These are phyloP conservation scores for Eutrema heterophyllum DNA, from an alignment of 345 rosid species.

Conservation along the genomic window DNA sequence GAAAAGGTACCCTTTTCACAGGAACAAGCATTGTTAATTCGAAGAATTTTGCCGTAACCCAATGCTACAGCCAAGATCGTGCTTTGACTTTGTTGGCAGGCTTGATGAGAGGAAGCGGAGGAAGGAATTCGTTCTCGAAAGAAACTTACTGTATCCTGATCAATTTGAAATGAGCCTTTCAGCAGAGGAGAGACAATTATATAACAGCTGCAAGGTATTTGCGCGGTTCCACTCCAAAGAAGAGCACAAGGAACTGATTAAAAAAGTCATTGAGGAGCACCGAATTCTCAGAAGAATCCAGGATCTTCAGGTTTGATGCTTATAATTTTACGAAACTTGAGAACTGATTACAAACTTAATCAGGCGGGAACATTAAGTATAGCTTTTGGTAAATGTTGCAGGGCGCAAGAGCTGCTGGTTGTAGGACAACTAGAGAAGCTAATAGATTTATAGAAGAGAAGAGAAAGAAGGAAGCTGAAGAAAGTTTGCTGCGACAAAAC, in stretches of 20 bases:
- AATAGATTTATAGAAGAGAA: slow-evolving; percentile 58
- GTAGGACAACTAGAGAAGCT: slow-evolving; percentile 56
- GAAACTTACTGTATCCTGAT: slow-evolving; percentile 72
- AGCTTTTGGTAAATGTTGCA: slow-evolving; percentile 29
- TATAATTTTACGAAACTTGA: not conserved
- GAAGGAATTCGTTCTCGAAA: slow-evolving; percentile 80
- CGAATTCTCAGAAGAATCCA: slow-evolving; percentile 66
- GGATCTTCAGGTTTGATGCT: slow-evolving; percentile 73
- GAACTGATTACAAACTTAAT: slow-evolving; percentile 5
- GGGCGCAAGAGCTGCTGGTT: slow-evolving; percentile 90
- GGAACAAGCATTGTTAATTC: not conserved
- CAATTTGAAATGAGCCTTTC: slow-evolving; percentile 68
- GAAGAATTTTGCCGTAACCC: not conserved
- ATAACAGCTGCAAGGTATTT: slow-evolving; percentile 67
- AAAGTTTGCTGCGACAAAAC: slow-evolving; percentile 42
- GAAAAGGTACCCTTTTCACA: slow-evolving; percentile 49
- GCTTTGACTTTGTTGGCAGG: slow-evolving; percentile 42
- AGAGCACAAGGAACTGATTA: slow-evolving; percentile 69
- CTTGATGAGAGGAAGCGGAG: slow-evolving; percentile 97
- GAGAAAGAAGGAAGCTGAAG: slow-evolving; percentile 69
- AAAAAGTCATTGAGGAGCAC: slow-evolving; percentile 66
- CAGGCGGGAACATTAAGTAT: not conserved
- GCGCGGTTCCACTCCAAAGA: slow-evolving; percentile 83
- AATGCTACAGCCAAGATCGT: slow-evolving; percentile 6
- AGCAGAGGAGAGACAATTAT: slow-evolving; percentile 62